These are phyloP conservation scores for Microglena sp. DNA, from an alignment of 139 green algal species.

Conservation along the genomic window DNA sequence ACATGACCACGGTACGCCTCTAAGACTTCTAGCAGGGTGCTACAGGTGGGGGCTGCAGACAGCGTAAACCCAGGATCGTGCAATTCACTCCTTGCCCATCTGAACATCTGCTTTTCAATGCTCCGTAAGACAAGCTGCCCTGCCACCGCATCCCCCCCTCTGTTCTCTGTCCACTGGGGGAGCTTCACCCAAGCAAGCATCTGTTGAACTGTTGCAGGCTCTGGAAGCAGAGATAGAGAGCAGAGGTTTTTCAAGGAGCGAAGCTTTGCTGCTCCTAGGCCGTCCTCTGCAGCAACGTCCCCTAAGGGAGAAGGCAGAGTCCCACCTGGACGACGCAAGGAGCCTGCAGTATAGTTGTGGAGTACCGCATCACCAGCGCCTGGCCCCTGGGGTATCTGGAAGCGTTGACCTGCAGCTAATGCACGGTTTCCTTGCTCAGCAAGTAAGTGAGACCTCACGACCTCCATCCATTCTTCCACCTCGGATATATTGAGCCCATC, in stretches of 20 bases:
- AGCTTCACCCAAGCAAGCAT: no score
- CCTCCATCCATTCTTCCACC: constrained; percentile 14
- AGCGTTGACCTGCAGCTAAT: background rate
- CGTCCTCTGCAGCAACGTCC: background rate
- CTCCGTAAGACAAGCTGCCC: constrained; percentile 17
- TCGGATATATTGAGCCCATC: constrained; percentile 7
- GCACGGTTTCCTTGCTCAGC: constrained; percentile 6
- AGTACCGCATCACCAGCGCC: no score
- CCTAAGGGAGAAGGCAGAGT: no score
- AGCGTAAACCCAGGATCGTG: no score
- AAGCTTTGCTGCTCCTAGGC: background rate
- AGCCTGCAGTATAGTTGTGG: background rate
- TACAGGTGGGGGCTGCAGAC: background rate
- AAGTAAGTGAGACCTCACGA: constrained; percentile 1
- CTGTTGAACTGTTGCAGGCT: no score
- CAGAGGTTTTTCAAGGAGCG: constrained; percentile 1
- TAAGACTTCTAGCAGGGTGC: constrained; percentile 16
- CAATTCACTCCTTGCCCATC: no score
- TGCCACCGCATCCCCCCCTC: constrained; percentile 5
- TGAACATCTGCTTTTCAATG: constrained; percentile 31
- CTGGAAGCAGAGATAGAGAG: background rate
- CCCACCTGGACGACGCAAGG: background rate
- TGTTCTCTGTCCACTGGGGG: no score
- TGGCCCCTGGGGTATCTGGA: no score
- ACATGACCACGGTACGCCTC: constrained; percentile 18